Conservation (phyloP, 345 rosid genomes). For the Brassica rapa region DNA sequence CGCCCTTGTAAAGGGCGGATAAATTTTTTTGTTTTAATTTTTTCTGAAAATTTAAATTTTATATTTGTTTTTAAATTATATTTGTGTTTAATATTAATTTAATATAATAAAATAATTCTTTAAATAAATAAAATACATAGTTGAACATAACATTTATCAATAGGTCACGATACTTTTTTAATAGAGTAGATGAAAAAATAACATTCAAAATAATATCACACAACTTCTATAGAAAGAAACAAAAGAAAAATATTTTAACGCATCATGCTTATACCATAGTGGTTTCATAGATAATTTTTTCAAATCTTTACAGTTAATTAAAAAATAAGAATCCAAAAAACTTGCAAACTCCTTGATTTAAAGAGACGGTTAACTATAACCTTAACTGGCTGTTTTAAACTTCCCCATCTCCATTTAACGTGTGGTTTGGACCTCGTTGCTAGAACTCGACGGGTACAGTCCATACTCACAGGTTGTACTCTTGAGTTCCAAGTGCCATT, state of each 20-base stretch:
- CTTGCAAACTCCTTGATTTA: constrained; percentile 9
- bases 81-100: too few relatives aligned
- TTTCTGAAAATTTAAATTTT: too few relatives aligned
- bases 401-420: constrained; percentile 72
- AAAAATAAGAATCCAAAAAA: not conserved
- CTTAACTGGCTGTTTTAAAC: constrained; percentile 31
- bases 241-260: not conserved
- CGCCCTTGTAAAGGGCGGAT: too few relatives aligned
- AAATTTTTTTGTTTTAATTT: too few relatives aligned
- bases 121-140: too few relatives aligned
- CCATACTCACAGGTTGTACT: constrained; percentile 44
- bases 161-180: too few relatives aligned
- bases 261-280: not conserved
- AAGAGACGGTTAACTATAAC: constrained; percentile 17
- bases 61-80: too few relatives aligned
- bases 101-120: too few relatives aligned
- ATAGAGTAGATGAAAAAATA: too few relatives aligned
- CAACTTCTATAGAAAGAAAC: too few relatives aligned
- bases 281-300: constrained; percentile 25
- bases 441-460: constrained; percentile 65
- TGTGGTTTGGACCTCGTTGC: constrained; percentile 63
- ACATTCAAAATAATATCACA: too few relatives aligned
- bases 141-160: too few relatives aligned
- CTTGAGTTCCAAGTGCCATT: constrained; percentile 70
- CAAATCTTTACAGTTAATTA: constrained; percentile 6